These are phyloP conservation scores for Pelargonium citronellum DNA, from an alignment of 441 rosid genomes.

Conservation along the genomic window DNA sequence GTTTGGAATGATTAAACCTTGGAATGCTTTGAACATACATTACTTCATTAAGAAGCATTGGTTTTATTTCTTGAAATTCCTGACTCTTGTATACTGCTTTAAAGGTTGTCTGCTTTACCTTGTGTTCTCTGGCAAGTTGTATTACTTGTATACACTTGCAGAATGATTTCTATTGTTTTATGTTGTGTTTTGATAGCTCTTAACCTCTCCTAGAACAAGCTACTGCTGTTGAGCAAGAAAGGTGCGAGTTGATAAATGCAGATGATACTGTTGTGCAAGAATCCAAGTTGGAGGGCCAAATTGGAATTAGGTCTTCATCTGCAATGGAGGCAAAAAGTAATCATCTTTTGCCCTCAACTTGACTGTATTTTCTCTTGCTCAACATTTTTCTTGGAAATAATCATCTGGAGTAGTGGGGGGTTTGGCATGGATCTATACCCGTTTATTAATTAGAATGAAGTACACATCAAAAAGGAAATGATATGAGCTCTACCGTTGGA, in stretches of 20 bases:
- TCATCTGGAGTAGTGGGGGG: too few relatives aligned
- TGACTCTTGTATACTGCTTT: not conserved
- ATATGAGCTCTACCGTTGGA: too few relatives aligned
- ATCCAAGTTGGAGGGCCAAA: constrained; percentile 24
- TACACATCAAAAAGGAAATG: too few relatives aligned
- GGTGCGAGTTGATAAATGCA: constrained; percentile 28
- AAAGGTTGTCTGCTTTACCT: not conserved
- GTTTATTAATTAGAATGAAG: too few relatives aligned
- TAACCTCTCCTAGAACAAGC: constrained; percentile 41
- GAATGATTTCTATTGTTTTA: not conserved
- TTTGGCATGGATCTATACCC: too few relatives aligned
- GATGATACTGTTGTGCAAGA: constrained; percentile 26
- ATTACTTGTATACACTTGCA: not conserved
- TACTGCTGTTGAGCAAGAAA: constrained; percentile 32
- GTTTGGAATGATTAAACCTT: constrained; percentile 4
- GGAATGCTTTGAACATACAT: not conserved
- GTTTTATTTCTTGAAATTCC: not conserved
- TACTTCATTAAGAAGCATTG: not conserved
- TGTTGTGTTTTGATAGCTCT: constrained; percentile 26
- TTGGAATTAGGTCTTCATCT: constrained; percentile 25
- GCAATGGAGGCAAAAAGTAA: constrained; percentile 38
- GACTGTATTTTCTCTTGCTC: not conserved
- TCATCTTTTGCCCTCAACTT: not conserved
- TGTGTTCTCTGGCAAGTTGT: not conserved
- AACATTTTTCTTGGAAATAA: not conserved